These are phyloP conservation scores for Mangifera indica DNA, from an alignment of 345 rosid genomes.

Conservation along the genomic window DNA sequence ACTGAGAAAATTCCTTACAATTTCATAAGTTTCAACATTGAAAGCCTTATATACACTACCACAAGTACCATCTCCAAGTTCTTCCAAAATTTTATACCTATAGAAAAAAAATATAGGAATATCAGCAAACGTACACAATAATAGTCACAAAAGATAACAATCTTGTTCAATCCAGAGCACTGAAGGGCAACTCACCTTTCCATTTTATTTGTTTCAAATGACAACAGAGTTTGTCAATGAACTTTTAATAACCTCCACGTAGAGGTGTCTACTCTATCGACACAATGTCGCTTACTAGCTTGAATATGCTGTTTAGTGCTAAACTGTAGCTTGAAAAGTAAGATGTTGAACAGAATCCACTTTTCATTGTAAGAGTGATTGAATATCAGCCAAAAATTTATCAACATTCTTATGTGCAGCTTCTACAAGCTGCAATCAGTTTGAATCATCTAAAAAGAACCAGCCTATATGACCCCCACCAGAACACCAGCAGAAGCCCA, in stretches of 20 bases:
- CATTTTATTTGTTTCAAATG: slow-evolving; percentile 47
- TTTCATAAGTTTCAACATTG: slow-evolving; percentile 68
- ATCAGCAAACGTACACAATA: neutral
- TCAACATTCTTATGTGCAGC: slow-evolving; percentile 84
- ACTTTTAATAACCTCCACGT: slow-evolving; percentile 54
- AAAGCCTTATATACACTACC: slow-evolving; percentile 88
- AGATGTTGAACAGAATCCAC: slow-evolving; percentile 38
- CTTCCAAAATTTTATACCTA: slow-evolving; percentile 81
- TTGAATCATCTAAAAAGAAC: slow-evolving; percentile 46
- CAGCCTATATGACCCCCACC: slow-evolving; percentile 20
- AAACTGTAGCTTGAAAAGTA: slow-evolving; percentile 66
- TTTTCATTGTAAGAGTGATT: slow-evolving; percentile 54
- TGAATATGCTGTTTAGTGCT: slow-evolving; percentile 45
- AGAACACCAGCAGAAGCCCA: slow-evolving; percentile 12
- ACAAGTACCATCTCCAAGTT: slow-evolving; percentile 97
- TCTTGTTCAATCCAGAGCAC: slow-evolving; percentile 7
- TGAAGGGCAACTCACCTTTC: slow-evolving; percentile 57
- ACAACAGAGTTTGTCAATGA: slow-evolving; percentile 54
- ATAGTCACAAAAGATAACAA: neutral
- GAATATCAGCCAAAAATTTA: slow-evolving; percentile 42
- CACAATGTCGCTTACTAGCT: slow-evolving; percentile 35
- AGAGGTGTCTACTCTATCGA: slow-evolving; percentile 50
- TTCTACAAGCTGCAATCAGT: slow-evolving; percentile 70
- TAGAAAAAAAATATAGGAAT: slow-evolving; percentile 4
- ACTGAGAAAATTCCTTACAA: slow-evolving; percentile 42